A percentile compares a stretch with the other conserved stretches of the same genome.
phyloP scores from a whole-genome alignment of 2,329 filamentous ascomycete species.

The Ceratocystis cacaofunesta region DNA sequence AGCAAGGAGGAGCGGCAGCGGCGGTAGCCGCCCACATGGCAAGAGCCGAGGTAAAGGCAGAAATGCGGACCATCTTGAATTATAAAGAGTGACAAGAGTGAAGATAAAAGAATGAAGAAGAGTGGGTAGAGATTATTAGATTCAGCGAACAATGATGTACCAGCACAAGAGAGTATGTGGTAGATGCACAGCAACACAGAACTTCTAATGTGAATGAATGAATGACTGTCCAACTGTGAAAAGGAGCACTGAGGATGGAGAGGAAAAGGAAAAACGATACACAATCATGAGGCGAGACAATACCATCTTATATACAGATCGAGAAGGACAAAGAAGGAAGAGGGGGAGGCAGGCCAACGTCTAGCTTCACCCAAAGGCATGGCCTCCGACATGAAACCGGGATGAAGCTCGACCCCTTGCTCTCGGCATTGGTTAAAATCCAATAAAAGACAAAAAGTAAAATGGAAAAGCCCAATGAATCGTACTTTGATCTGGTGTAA shows the following conservation, averaged over 20 bases:
- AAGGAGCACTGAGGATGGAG: not conserved
- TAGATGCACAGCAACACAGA: constrained; percentile 2
- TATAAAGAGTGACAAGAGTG: not conserved
- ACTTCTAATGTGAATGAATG: not conserved
- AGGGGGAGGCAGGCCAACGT: too few species aligned
- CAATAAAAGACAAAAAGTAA: not conserved
- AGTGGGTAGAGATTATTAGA: not conserved
- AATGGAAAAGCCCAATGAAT: not conserved
- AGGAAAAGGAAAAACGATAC: not conserved
- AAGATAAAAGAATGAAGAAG: not conserved
- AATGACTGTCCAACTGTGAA: not conserved
- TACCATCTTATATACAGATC: not conserved
- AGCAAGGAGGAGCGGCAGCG: not conserved
- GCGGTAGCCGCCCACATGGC: not conserved
- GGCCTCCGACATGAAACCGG: not conserved
- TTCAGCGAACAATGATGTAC: constrained; percentile 2
- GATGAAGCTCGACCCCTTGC: not conserved
- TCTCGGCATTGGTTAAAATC: not conserved
- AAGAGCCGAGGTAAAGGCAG: not conserved
- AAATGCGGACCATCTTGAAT: not conserved
- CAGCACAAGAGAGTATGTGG: constrained; percentile 1
- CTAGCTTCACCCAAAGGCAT: not conserved
- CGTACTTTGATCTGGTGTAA: not conserved
- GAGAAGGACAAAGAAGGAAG: not conserved
- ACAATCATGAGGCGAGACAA: not conserved